These are phyloP conservation scores for Pisolithus albus DNA, from an alignment of 768 basidiomycete species.

Conservation along the genomic window DNA sequence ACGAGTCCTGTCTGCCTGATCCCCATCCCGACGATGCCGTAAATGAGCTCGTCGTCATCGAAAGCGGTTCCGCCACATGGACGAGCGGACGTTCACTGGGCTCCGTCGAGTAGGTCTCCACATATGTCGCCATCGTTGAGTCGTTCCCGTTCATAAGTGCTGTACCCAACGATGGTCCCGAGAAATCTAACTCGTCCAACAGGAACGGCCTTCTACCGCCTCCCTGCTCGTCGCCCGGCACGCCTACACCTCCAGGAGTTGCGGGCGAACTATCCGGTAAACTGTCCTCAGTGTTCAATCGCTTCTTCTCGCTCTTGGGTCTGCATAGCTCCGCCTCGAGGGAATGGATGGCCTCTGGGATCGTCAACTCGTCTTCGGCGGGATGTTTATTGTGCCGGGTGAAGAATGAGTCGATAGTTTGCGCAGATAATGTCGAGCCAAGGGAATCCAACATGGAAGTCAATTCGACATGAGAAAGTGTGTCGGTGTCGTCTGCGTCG, in stretches of 20 bases:
- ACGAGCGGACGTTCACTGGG: conserved; percentile 39
- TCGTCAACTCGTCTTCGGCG: conserved; percentile 61
- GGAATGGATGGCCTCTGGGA: conserved; percentile 75
- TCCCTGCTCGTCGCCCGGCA: conserved; percentile 29
- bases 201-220: conserved; percentile 17
- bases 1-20: conserved; percentile 27
- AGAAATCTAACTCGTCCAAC: conserved; percentile 56
- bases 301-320: conserved; percentile 63
- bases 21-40: neutral
- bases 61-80: conserved; percentile 25
- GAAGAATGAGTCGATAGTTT: conserved; percentile 82
- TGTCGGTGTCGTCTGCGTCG: conserved; percentile 74
- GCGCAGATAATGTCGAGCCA: conserved; percentile 78
- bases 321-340: conserved; percentile 80
- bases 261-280: conserved; percentile 43
- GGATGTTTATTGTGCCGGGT: conserved; percentile 58
- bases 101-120: conserved; percentile 35
- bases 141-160: conserved; percentile 23
- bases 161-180: conserved; percentile 40
- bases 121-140: conserved; percentile 9
- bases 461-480: conserved; percentile 77
- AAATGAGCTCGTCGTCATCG: conserved; percentile 6
- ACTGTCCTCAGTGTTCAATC: conserved; percentile 45
- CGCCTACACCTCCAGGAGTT: conserved; percentile 28
- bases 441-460: conserved; percentile 96